A percentile compares a stretch with the other conserved stretches of the same genome.
Conservation (phyloP, 2,329 filamentous ascomycete species). For the Nigrospora oryzae region DNA sequence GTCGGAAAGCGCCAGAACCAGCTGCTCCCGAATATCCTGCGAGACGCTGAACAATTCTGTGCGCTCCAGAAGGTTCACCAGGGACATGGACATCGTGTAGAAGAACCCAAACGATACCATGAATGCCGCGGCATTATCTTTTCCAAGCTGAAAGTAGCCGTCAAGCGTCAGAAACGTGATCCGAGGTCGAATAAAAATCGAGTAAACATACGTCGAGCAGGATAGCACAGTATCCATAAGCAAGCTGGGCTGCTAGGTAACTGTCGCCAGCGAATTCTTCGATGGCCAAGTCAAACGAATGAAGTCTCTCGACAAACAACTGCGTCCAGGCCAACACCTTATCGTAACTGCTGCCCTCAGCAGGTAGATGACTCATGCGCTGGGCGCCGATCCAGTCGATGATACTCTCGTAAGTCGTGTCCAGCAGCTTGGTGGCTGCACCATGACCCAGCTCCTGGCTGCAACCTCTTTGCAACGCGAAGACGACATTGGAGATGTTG, state of each 20-base stretch:
- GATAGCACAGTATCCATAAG: constrained; percentile 12
- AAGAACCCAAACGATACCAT: constrained; percentile 13
- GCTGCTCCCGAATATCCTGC: constrained; percentile 11
- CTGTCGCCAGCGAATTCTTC: constrained; percentile 25
- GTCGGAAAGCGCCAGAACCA: constrained; percentile 11
- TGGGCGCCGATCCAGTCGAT: constrained; percentile 27
- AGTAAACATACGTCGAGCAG: constrained; percentile 9
- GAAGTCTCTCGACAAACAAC: constrained; percentile 25
- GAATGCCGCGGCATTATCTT: constrained; percentile 11
- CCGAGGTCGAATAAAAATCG: background rate
- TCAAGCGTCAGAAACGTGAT: no score
- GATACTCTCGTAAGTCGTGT: constrained; percentile 15
- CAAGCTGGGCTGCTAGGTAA: constrained; percentile 14
- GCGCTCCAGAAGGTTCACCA: constrained; percentile 13
- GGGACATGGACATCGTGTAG: constrained; percentile 11
- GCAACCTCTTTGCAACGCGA: constrained; percentile 18
- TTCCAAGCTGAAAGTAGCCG: constrained; percentile 7
- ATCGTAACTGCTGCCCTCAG: constrained; percentile 30
- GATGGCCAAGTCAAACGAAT: constrained; percentile 25
- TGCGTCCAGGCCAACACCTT: constrained; percentile 29
- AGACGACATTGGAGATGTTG: constrained; percentile 19
- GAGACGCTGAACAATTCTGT: constrained; percentile 12
- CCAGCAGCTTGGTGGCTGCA: constrained; percentile 17
- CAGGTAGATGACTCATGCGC: constrained; percentile 26
- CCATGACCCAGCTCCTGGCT: constrained; percentile 18